Evolutionary conservation across 192 early-diverging fungal genomes (phyloP), one percentile per base, ranked within the genome.

Genomic region (Coemansia pectinata): DNA sequence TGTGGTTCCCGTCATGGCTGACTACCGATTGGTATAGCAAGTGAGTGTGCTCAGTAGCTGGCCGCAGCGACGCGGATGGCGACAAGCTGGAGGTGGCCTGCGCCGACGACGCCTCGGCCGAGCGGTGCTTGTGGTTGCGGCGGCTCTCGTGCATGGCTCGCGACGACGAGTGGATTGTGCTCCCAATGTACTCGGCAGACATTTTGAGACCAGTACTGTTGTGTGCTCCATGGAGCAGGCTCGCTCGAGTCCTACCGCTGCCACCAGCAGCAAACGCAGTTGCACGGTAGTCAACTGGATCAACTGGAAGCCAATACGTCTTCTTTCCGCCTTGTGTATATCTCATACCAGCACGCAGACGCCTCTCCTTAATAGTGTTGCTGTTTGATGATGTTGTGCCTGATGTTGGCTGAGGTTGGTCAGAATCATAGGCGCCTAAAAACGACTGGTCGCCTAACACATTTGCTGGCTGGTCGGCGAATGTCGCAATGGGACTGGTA

Each of bases 241-340:
- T 67, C 23, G 74, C 70, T 9, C 78, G 65, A 17, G 63, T 73
- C 41, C 70, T 45, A 5, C 79, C 79, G 21, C 67, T 65, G n/a
- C 81, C 73, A 3, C 76, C 72, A 12, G 72, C 69, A 15, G 76
- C 76, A 72, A 83, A 73, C 2, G 76, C 72, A 27, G 75, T 70
- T 14, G 79, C 79, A 19, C 77, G 70, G 62, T 79, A 74, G 47
- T 78, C 79, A 23, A 74, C 71, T 29, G 76, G 76, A 41, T 86
- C 85, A 7, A 80, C 78, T 3, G 85, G 85, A 8, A 86, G 73
- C 85, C 85, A 86, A 55, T 86, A 86, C n/a, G 78, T 86, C 62
- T 72, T 73, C 50, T 79, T 80, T 36, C 85, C 85, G 14, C 85
- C 85, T 62, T 78, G 77, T 33, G 81, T 78, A 55, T 86, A 86